Evolutionary conservation across 2,329 filamentous ascomycete genomes (phyloP), one percentile per base, ranked within the genome.

Genomic region (Bipolaris sorokiniana): DNA sequence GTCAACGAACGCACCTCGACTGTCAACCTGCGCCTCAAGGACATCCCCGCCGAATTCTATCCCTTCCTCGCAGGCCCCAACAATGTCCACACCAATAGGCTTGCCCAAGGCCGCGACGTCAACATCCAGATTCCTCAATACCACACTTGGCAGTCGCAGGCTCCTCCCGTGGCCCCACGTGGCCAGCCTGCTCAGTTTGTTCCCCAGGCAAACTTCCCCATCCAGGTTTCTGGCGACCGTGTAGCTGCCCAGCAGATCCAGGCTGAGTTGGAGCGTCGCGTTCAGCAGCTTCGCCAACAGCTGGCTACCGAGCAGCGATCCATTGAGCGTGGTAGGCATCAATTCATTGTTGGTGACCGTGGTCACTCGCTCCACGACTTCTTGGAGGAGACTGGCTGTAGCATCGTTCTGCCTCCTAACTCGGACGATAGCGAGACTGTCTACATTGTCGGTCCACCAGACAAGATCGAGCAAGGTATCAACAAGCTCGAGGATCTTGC

Each of bases 1-100:
- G 92, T 91, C 54, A 90, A 89, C 68, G 92, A 97, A 77, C 88
- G 92, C 61, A 88, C 90, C 51, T 89, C 91, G 53, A 94, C 89
- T 66, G 86, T 93, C 71, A 95, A 86, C 78, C 84, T 92, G 55
- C 91, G 90, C 68, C 79, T 99, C 64, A 91, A 89, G 76, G 88
- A 88, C 47, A 89, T 99, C 58, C 93, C 95, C 7, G 86, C 92
- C 23, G 92, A 97, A 74, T 96, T 95, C 77, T 99, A 95, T 78
- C 94, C 94, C 50, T 99, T 99, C 81, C 89, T 99, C 76, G 89
- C 92, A 22, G 92, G 92, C 47, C 86, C 89, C 9, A 85, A 90
- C 74, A 91, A 92, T 73, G 81, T 84, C 45, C 81, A 86, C 48
- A 79, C 91, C 53, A 83, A 86, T 63, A 84, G 84, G 36, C 82